Evolutionary conservation across 257 asterid species (phyloP), one percentile per base, ranked within the genome.

Genomic region (Lantana camara): DNA sequence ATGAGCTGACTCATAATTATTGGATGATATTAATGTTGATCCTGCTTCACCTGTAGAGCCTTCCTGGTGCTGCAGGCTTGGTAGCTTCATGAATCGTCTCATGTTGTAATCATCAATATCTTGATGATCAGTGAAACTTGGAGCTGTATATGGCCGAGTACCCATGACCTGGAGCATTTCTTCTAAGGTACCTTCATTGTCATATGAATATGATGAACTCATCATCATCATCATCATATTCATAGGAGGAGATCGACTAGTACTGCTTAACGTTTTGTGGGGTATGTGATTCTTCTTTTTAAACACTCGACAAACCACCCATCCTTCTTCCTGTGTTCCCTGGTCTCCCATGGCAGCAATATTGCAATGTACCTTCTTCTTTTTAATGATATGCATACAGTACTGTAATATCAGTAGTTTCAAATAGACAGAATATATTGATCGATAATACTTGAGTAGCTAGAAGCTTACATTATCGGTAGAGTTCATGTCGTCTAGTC

Each of bases 281-380:
- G 37, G 56, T 5, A 35, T 5, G 48, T 51, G 68, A 57, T 60
- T 57, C 70, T 81, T 84, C 85, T 84, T 81, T 83, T 72, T 79
- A 75, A 84, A 84, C 10, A 81, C 80, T 24, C 88, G 82, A n/a
- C 91, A 84, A 12, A 79, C 76, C 59, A 84, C 91, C 88, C 91
- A 84, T 3, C 91, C 88, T 22, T 77, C 85, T 66, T 84, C 91
- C 41, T 74, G 82, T 53, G 62, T 24, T 13, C 45, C 57, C 16
- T 42, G 44, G 9, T 66, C 81, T 16, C 57, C 80, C 27, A 48
- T 57, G 7, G 44, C 75, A n/a, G n/a, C n/a, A n/a, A n/a, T n/a
- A n/a, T n/a, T n/a, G n/a, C n/a, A n/a, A n/a, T n/a, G n/a, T n/a
- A n/a, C n/a, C n/a, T n/a, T n/a, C n/a, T n/a, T n/a, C n/a, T n/a